Evolutionary conservation across 805 yeast species (phyloP).

Genomic region (Ogataea sp.): DNA sequence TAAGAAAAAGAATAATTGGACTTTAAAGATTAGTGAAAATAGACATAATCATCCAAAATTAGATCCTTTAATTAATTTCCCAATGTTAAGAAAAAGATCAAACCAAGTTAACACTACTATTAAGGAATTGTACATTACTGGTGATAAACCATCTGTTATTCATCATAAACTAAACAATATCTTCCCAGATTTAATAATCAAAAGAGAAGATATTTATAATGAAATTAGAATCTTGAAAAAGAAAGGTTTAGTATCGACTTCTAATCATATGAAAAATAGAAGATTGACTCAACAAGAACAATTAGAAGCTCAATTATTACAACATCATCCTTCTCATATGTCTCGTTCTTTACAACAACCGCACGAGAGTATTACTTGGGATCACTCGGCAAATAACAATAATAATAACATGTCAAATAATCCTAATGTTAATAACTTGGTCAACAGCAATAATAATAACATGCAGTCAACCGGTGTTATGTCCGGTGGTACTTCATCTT

Average conservation of each 20-base stretch:
- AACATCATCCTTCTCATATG: no score
- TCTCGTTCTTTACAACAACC: no score
- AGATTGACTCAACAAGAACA: conserved; percentile 17
- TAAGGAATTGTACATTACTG: conserved; percentile 42
- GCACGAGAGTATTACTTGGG: no score
- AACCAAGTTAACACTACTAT: conserved; percentile 44
- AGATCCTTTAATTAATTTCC: conserved; percentile 47
- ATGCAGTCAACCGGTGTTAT: no score
- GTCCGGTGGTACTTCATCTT: no score
- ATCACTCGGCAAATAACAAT: no score
- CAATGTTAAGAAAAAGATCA: conserved; percentile 47
- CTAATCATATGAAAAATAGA: conserved; percentile 17
- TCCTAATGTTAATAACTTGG: neutral
- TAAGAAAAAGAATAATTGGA: conserved; percentile 42
- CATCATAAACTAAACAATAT: conserved; percentile 43
- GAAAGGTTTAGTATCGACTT: conserved; percentile 28
- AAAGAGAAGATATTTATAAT: conserved; percentile 51
- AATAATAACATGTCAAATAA: neutral
- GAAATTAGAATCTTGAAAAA: conserved; percentile 50
- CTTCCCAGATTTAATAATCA: conserved; percentile 45
- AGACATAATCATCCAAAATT: conserved; percentile 53
- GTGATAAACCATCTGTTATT: conserved; percentile 48
- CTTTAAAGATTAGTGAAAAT: conserved; percentile 43
- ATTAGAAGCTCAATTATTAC: neutral
- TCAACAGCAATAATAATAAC: neutral